Evolutionary conservation across 1,284 basidiomycete genomes (phyloP).

Genomic region (Quambalaria eucalypti): DNA sequence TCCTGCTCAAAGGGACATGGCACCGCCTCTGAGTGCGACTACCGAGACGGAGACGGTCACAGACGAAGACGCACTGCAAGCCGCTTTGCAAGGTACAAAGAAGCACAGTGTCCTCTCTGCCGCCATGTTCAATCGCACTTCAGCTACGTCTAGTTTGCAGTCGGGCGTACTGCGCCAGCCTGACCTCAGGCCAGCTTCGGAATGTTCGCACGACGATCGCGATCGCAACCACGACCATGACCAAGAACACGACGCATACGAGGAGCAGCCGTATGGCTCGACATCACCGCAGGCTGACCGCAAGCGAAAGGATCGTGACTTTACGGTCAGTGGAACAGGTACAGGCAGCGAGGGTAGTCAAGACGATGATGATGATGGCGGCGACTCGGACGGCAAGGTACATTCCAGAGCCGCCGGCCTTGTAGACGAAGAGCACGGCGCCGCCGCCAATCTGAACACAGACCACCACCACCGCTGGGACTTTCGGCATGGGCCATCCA

Average conservation of each 20-base stretch:
- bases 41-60: not conserved
- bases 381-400: not conserved
- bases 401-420: too few species aligned
- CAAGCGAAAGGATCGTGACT: slow-evolving; percentile 34
- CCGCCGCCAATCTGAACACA: too few species aligned
- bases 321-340: slow-evolving; percentile 34
- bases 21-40: too few species aligned
- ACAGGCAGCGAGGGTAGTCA: slow-evolving; percentile 13
- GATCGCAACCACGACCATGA: not conserved
- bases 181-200: not conserved
- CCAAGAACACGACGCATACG: too few species aligned
- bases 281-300: slow-evolving; percentile 5
- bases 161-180: not conserved
- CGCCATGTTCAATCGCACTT: not conserved
- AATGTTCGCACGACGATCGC: not conserved
- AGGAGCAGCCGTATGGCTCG: too few species aligned
- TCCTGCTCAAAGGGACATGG: not conserved
- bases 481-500: too few species aligned
- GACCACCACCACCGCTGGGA: too few species aligned
- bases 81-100: not conserved
- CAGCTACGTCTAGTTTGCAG: not conserved
- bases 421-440: too few species aligned
- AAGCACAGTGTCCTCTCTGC: not conserved
- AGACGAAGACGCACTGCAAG: not conserved
- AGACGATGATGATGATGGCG: not conserved